A percentile compares a stretch with the other conserved stretches of the same genome.
Conservation (phyloP, 139 green algal species). For the Pycnococcus provasolii region DNA sequence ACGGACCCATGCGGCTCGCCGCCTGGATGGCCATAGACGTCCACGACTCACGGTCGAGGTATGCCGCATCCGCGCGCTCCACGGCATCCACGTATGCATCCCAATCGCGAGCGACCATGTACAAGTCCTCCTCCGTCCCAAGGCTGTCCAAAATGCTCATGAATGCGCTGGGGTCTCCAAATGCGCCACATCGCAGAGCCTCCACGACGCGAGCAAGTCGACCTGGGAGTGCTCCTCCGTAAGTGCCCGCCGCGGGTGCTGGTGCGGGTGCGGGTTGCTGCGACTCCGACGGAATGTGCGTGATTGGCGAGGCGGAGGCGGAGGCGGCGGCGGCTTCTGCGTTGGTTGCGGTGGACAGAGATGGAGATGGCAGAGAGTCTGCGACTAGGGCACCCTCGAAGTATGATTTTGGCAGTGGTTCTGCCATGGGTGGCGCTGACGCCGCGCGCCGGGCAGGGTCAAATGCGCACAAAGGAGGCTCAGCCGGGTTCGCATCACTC, state of each 20-base stretch:
- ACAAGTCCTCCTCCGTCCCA: conserved; percentile 33
- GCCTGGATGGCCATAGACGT: conserved; percentile 77
- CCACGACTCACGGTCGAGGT: conserved; percentile 57
- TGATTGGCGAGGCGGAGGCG: neutral
- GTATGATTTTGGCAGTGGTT: no score
- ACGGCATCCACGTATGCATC: conserved; percentile 35
- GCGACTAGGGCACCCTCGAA: no score
- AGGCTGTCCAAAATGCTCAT: conserved; percentile 69
- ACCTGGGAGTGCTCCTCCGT: neutral
- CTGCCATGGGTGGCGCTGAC: no score
- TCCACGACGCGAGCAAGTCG: conserved; percentile 56
- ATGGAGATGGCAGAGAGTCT: no score
- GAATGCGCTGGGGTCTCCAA: conserved; percentile 92
- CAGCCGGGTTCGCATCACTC: no score
- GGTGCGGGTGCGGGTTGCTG: neutral
- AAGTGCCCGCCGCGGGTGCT: conserved; percentile 28
- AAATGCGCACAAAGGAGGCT: no score
- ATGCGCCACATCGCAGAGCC: conserved; percentile 65
- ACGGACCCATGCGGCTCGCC: conserved; percentile 79
- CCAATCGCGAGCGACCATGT: conserved; percentile 35
- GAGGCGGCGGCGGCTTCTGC: neutral
- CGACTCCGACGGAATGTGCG: conserved; percentile 1
- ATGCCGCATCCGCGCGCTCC: conserved; percentile 36
- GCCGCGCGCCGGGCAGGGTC: no score
- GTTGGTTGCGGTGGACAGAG: neutral